phyloP scores from a whole-genome alignment of 805 yeast species.

The Blastobotrys attinorum region DNA sequence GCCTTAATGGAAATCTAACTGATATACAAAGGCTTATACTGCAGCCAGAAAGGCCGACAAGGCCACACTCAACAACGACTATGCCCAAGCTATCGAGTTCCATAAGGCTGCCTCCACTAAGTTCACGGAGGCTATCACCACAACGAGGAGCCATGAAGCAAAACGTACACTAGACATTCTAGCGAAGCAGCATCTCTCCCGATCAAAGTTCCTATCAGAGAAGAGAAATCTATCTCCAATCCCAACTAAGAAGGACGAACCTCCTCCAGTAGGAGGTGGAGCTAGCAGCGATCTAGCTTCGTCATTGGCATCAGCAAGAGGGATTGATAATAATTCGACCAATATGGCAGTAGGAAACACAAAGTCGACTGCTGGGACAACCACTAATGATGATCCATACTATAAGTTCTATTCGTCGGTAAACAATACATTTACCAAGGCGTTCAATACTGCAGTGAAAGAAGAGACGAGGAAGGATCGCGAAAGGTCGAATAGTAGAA shows the following conservation, averaged over 20 bases:
- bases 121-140: constrained; percentile 25
- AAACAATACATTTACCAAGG: constrained; percentile 11
- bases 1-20: neutral
- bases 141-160: constrained; percentile 18
- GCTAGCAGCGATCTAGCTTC: constrained; percentile 14
- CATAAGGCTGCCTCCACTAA: constrained; percentile 33
- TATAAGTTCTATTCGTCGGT: constrained; percentile 17
- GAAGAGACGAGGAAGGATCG: constrained; percentile 8
- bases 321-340: constrained; percentile 8
- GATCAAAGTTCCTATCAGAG: constrained; percentile 27
- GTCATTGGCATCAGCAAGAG: constrained; percentile 24
- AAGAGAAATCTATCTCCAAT: constrained; percentile 8
- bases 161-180: constrained; percentile 26
- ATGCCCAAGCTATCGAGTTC: constrained; percentile 32
- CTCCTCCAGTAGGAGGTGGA: too few species aligned
- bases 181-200: constrained; percentile 23
- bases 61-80: constrained; percentile 37
- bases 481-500: neutral
- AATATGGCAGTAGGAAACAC: too few species aligned
- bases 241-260: constrained; percentile 1
- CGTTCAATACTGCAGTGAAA: constrained; percentile 13
- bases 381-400: constrained; percentile 20
- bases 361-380: neutral
- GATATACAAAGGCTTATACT: constrained; percentile 37
- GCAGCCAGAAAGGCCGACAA: constrained; percentile 47